Evolutionary conservation across 1,284 basidiomycete genomes (phyloP).

Genomic region (Rhodotorula sp.): DNA sequence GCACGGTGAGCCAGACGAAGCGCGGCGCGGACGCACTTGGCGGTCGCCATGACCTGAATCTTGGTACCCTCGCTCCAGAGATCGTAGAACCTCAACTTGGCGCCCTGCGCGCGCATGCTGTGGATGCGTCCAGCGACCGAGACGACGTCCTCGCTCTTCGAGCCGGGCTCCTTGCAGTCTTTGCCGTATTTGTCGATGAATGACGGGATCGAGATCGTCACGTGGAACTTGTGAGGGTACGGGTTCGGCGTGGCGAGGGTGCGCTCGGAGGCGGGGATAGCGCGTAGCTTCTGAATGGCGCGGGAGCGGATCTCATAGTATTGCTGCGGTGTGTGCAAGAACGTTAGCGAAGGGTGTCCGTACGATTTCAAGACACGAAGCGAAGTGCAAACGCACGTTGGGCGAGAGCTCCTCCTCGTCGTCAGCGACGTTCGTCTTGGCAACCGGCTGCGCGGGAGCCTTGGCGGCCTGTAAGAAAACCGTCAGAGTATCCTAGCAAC

Average conservation of each 20-base stretch:
- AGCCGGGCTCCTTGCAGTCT: constrained; percentile 57
- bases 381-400: constrained; percentile 62
- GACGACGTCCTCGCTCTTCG: constrained; percentile 49
- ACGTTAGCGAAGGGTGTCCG: background rate
- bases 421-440: constrained; percentile 54
- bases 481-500: background rate
- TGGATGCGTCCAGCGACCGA: constrained; percentile 85
- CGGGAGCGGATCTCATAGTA: constrained; percentile 92
- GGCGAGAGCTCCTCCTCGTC: constrained; percentile 74
- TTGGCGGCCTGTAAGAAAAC: constrained; percentile 45
- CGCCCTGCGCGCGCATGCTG: constrained; percentile 77
- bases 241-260: constrained; percentile 66
- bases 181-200: constrained; percentile 76
- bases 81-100: constrained; percentile 94
- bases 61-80: constrained; percentile 88
- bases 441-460: constrained; percentile 46
- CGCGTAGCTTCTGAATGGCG: constrained; percentile 80
- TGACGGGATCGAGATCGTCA: constrained; percentile 70
- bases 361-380: background rate
- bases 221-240: constrained; percentile 99
- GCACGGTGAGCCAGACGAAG: background rate
- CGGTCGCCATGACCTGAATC: constrained; percentile 92
- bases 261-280: constrained; percentile 62
- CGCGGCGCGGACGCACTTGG: constrained; percentile 62
- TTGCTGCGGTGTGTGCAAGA: constrained; percentile 63